These are phyloP conservation scores for Paramecium pentaurelia DNA, from an alignment of 73 alveolate species.

Conservation along the genomic window DNA sequence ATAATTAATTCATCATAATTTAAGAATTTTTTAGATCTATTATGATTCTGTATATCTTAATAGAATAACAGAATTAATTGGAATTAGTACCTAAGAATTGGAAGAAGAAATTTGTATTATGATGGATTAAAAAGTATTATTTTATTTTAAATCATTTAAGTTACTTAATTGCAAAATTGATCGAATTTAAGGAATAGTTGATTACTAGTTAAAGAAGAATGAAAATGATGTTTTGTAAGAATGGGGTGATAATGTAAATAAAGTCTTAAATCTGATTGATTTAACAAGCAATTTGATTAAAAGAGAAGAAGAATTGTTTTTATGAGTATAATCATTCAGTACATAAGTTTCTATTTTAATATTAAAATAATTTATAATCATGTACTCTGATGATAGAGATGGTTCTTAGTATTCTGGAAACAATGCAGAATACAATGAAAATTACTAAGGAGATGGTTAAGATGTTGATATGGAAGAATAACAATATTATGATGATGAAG, in stretches of 20 bases:
- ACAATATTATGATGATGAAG: background rate
- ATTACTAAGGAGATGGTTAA: background rate
- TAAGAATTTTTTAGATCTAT: conserved; percentile 81
- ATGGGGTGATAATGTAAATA: conserved; percentile 47
- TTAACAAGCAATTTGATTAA: conserved; percentile 53
- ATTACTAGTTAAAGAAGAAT: conserved; percentile 17
- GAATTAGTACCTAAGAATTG: background rate
- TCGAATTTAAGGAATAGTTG: conserved; percentile 27
- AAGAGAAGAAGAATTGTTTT: conserved; percentile 59
- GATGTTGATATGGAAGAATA: background rate
- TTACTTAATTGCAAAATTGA: conserved; percentile 55
- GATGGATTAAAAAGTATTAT: conserved; percentile 26
- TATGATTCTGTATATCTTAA: conserved; percentile 73
- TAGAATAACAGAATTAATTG: conserved; percentile 72
- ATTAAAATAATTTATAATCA: background rate
- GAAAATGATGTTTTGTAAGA: conserved; percentile 52
- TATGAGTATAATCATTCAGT: background rate
- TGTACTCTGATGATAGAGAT: background rate
- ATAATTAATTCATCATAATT: conserved; percentile 88
- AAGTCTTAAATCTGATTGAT: conserved; percentile 41
- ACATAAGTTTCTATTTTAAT: background rate
- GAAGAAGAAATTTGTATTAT: conserved; percentile 53
- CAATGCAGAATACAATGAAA: background rate
- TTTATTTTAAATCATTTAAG: background rate
- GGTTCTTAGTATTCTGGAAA: conserved; percentile 23